phyloP scores from a whole-genome alignment of 148 eudicot species.

The Polygonum maritimum region DNA sequence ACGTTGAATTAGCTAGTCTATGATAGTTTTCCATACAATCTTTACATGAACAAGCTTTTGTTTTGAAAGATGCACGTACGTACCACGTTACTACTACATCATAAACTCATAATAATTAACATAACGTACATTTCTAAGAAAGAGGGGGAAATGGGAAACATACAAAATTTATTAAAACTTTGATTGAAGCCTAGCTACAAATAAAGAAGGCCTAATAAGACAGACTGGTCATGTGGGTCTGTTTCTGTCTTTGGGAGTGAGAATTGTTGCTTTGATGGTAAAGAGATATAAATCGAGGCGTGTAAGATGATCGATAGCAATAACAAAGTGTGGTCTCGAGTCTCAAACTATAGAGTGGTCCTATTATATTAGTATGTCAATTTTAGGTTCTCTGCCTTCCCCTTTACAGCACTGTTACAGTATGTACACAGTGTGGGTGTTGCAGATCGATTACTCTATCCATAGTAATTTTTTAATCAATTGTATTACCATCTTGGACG shows the following conservation, averaged over 20 bases:
- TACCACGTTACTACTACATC: neutral
- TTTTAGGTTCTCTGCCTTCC: neutral
- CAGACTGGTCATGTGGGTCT: constrained; percentile 6
- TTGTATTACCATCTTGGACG: neutral
- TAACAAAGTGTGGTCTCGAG: neutral
- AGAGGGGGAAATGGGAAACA: neutral
- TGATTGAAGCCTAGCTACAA: neutral
- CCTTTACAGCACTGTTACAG: constrained; percentile 5
- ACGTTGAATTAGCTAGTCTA: too few relatives aligned
- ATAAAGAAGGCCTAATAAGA: constrained; percentile 3
- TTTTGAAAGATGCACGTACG: neutral
- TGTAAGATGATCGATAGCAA: neutral
- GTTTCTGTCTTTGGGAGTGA: constrained; percentile 5
- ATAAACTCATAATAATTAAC: neutral
- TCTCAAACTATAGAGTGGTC: neutral
- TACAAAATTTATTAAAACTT: too few relatives aligned
- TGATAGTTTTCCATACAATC: too few relatives aligned
- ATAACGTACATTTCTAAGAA: neutral
- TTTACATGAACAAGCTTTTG: too few relatives aligned
- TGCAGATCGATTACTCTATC: neutral
- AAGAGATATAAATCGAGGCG: neutral
- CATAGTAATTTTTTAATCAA: neutral
- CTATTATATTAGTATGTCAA: neutral
- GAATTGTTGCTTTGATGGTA: neutral
- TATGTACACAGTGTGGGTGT: neutral